Evolutionary conservation across 495 filamentous ascomycete genomes (phyloP), one percentile per base, ranked within the genome.

Genomic region (Penicillium parvum): DNA sequence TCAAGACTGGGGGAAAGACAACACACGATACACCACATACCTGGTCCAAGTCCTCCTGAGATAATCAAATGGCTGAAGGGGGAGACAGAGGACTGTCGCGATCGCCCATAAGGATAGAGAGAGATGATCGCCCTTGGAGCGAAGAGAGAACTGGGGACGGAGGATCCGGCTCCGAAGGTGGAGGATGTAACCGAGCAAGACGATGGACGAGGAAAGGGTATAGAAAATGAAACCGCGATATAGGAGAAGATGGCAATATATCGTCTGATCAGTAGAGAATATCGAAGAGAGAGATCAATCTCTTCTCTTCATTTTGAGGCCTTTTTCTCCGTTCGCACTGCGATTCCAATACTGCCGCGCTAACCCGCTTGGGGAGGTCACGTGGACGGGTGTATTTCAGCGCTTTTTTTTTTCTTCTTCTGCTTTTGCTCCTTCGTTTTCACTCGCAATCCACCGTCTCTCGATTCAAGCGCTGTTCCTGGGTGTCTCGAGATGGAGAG

Each of bases 91-190:
- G 42, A 52, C 47, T 59, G 49, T 62, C 57, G 57, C 50, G 63
- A 61, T 58, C 63, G 60, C 59, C 57, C 53, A 49, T 58, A 47
- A 32, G 43, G 17, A 42, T n/a, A 45, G 35, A 36, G 44, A 47
- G 28, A 48, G 51, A 55, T 55, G 57, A 61, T 61, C 57, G 51
- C 54, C 57, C 46, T 61, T 48, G 57, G 57, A 58, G 50, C 43
- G 49, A 51, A 55, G 51, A 60, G 48, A 38, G 51, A 55, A 57
- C 57, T 60, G 53, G 53, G 50, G 57, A 60, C 57, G 57, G 57
- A 60, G 57, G 44, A 51, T 54, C 57, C 57, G 57, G 57, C 37
- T 55, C 53, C 51, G 57, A 58, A 40, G 40, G 47, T 57, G 51
- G 54, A 55, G 57, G 54, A 61, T 55, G 54, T 55, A 60, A 58